phyloP scores from a whole-genome alignment of 352 stramenopile species.

The Pythium aquatile region DNA sequence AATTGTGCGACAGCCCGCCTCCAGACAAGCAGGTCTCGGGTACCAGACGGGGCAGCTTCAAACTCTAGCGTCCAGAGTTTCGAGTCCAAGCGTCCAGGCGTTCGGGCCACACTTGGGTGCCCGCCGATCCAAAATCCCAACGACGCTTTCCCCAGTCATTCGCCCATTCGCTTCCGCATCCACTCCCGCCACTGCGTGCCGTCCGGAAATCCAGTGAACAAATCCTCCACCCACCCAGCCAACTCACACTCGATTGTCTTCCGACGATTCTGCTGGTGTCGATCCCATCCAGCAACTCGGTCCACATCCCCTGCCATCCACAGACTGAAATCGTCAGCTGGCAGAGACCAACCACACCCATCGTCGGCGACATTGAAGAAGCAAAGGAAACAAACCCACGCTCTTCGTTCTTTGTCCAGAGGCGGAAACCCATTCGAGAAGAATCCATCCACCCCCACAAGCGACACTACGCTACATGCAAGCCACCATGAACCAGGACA shows the following conservation, averaged over 20 bases:
- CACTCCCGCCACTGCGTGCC: not conserved
- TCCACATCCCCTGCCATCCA: conserved; percentile 2
- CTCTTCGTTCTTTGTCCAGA: too few relatives aligned
- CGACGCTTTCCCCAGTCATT: conserved; percentile 6
- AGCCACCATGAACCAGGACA: conserved; percentile 23
- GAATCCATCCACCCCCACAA: not conserved
- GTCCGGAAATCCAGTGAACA: conserved; percentile 1
- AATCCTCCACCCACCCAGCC: not conserved
- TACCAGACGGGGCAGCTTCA: conserved; percentile 11
- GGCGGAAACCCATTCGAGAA: conserved; percentile 7
- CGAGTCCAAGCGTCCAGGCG: not conserved
- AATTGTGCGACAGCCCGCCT: conserved; percentile 26
- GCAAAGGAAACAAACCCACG: not conserved
- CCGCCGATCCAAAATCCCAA: conserved; percentile 7
- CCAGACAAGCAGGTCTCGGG: conserved; percentile 7
- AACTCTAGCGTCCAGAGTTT: not conserved
- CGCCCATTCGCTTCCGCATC: conserved; percentile 1
- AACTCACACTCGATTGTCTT: not conserved
- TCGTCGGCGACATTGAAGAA: not conserved
- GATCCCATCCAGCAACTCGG: not conserved
- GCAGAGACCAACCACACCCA: not conserved
- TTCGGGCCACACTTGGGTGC: not conserved
- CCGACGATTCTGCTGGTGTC: not conserved
- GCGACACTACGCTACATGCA: not conserved
- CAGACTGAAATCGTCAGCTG: conserved; percentile 6